A percentile compares a stretch with the other conserved stretches of the same genome.
Conservation (phyloP, 2,329 filamentous ascomycete genomes). For the Apiospora rasikravindrae region DNA sequence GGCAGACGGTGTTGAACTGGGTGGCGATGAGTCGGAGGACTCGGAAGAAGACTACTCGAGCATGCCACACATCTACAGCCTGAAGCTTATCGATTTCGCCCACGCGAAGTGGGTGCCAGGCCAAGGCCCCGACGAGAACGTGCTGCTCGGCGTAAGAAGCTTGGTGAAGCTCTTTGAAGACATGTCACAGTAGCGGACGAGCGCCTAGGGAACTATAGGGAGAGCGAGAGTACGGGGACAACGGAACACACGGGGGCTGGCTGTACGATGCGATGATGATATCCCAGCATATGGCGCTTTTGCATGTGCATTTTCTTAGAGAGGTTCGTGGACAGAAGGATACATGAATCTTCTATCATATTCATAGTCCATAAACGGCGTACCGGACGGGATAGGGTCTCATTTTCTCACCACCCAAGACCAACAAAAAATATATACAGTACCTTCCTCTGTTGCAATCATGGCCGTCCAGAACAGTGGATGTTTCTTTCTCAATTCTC, state of each 20-base stretch:
- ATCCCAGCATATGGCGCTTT: constrained; percentile 13
- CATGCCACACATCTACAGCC: constrained; percentile 65
- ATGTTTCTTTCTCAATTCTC: no score
- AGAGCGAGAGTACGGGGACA: neutral
- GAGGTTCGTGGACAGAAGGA: neutral
- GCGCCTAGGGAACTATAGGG: neutral
- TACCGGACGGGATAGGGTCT: constrained; percentile 1
- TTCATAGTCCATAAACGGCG: constrained; percentile 4
- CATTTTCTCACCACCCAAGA: constrained; percentile 1
- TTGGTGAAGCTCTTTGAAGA: constrained; percentile 74
- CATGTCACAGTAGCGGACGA: constrained; percentile 42
- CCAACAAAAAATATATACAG: neutral
- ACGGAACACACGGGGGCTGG: constrained; percentile 1
- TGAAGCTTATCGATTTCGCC: constrained; percentile 96
- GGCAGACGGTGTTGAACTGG: constrained; percentile 44
- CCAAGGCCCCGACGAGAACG: constrained; percentile 84
- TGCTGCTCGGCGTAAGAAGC: constrained; percentile 74
- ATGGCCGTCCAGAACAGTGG: neutral
- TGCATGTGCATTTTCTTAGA: constrained; percentile 17
- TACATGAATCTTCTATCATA: constrained; percentile 1
- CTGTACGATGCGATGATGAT: constrained; percentile 11
- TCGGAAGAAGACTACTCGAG: constrained; percentile 62
- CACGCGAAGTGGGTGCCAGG: constrained; percentile 86
- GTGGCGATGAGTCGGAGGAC: constrained; percentile 51
- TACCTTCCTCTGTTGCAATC: neutral